Evolutionary conservation across 495 filamentous ascomycete genomes (phyloP), one percentile per base, ranked within the genome.

Genomic region (Massariosphaeria phaeospora): DNA sequence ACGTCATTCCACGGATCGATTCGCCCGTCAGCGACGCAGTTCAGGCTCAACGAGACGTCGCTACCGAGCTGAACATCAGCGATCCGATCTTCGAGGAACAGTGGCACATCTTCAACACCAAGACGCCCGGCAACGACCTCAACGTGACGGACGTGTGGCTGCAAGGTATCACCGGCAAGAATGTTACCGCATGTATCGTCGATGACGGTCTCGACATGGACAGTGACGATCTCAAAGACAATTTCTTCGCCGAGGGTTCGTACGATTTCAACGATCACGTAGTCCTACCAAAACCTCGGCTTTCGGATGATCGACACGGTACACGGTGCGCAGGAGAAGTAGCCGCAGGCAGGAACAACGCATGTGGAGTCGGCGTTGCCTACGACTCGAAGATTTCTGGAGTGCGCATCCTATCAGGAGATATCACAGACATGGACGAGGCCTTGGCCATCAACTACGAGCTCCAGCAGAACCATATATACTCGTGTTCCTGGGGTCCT

Each of bases 171-270:
- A 98, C 94, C 0, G 93, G 93, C 23, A 78, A 88, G 59, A 93
- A 93, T 58, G 79, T 86, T 9, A 93, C 85, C 1, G 89, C 93
- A 3, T 89, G 91, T 33, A 90, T 98, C 63, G 88, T 98, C 8
- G 93, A 98, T 62, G 93, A 98, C 70, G 93, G 93, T 1, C 69
- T 98, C 58, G 93, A 98, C 63, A 93, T 98, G 88, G 85, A 98
- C 70, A 96, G 89, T 73, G 81, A 91, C 12, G 93, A 98, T 67
- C 70, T 98, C 21, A 91, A 87, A 64, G 85, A 79, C 47, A 98
- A 98, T 61, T 85, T 96, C 71, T 96, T 93, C 67, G 84, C 88
- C 6, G 80, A 80, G 27, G 93, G 93, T 23, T 96, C 90, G 12
- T 98, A 84, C 63, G 93, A 98, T 71, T 98, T 94, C 72, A 98